Base-by-base conservation (phyloP, 2,329 filamentous ascomycete genomes). In the Aspergillus sp. region DNA sequence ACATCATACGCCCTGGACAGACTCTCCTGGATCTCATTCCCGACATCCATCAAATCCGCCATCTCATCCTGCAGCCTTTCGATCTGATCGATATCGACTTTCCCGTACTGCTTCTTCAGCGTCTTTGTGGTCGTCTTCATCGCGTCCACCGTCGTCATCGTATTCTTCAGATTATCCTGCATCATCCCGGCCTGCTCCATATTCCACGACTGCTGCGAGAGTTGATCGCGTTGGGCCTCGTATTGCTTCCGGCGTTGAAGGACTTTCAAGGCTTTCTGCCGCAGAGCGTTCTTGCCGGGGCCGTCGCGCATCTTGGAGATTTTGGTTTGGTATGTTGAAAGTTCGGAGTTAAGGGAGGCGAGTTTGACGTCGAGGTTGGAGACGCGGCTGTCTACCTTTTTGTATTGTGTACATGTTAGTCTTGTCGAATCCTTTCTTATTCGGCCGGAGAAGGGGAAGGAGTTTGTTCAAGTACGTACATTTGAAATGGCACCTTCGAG, bases 161-260 rank as follows among this genome's bases (percentile, higher is more conserved):
- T 91, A 69, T 97, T 97, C 69, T 94, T 93, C 45, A 98, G 79
- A 64, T 97, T 97, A 72, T 97, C 91, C 73, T 94, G 89, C 91
- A 97, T 96, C 79, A 90, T 94, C 65, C 86, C 86, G 3, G 91
- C 90, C 71, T 96, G 90, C 73, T 97, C 90, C 90, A 98, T 96
- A 73, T 97, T 97, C 90, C 90, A 97, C 26, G 88, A 88, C 72
- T 98, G 93, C 55, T 85, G 80, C 71, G 94, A 86, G 45, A 97
- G 82, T 71, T 97, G 90, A 61, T 96, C 89, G 55, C 91, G 88
- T 70, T 96, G 89, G 3, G 81, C 78, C 71, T 98, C 93, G 80
- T 95, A 94, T 70, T 90, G 85, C 66, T 94, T 95, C 57, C 91
- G 85, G 49, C 89, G 86, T 72, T 95, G 88, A 2, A 97, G 83